Conservation (phyloP, 225 moss, liverwort and hornwort genomes). For the Marchantia paleacea region DNA sequence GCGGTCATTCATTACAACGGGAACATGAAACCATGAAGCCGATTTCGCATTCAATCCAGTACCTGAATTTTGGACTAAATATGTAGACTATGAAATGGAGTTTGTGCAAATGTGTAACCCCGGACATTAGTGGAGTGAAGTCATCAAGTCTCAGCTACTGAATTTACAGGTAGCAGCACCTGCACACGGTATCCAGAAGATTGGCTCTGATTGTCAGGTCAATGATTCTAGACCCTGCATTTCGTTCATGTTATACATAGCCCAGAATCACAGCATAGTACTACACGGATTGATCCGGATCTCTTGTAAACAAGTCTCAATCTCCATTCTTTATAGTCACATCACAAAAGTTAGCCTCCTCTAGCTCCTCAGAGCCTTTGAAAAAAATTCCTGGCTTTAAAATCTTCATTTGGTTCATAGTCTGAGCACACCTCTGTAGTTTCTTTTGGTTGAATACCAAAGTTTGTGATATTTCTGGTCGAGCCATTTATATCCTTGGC, state of each 20-base stretch:
- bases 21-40: conserved; percentile 85
- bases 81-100: conserved; percentile 66
- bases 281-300: conserved; percentile 14
- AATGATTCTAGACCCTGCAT: conserved; percentile 30
- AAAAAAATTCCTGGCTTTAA: conserved; percentile 14
- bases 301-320: conserved; percentile 26
- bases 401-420: conserved; percentile 13
- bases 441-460: conserved; percentile 6
- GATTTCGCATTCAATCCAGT: conserved; percentile 76
- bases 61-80: conserved; percentile 79
- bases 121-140: conserved; percentile 35
- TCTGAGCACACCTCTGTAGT: neutral
- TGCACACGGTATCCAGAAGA: conserved; percentile 42
- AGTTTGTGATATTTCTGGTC: neutral
- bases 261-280: conserved; percentile 2
- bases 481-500: neutral
- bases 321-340: conserved; percentile 35
- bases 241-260: conserved; percentile 21
- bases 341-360: conserved; percentile 16
- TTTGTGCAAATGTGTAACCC: conserved; percentile 53
- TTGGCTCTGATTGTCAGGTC: conserved; percentile 41
- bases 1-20: conserved; percentile 92
- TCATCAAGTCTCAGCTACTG: conserved; percentile 23
- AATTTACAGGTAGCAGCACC: conserved; percentile 42
- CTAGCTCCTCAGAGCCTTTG: neutral